Evolutionary conservation across 768 basidiomycete genomes (phyloP).

Genomic region (Exidia glandulosa): DNA sequence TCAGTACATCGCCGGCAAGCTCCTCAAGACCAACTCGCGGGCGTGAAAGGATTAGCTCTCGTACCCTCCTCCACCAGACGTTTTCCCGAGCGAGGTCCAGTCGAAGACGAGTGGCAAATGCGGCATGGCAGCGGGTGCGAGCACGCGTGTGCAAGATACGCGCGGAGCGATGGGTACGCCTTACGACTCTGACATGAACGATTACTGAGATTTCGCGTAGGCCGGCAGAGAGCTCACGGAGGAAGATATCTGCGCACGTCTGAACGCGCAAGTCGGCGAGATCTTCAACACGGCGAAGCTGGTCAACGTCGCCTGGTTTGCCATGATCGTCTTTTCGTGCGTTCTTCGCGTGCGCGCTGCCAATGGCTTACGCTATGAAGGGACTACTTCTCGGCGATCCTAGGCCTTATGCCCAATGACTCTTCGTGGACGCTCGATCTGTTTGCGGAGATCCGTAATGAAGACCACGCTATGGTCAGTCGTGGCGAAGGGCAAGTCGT

Average conservation of each 20-base stretch:
- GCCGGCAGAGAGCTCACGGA: constrained; percentile 11
- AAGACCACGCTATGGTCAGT: constrained; percentile 25
- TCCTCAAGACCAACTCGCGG: constrained; percentile 74
- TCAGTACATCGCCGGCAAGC: constrained; percentile 68
- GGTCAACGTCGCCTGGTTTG: constrained; percentile 15
- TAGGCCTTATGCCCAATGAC: constrained; percentile 68
- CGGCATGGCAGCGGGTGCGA: not conserved
- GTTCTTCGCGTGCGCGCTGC: not conserved
- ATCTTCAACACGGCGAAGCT: constrained; percentile 70
- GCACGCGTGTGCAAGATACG: not conserved
- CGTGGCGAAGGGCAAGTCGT: constrained; percentile 59
- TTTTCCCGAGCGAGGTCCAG: not conserved
- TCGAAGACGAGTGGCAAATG: not conserved
- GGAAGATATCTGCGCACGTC: not conserved
- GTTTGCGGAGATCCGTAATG: constrained; percentile 28
- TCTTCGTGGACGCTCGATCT: constrained; percentile 68
- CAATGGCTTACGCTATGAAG: constrained; percentile 4
- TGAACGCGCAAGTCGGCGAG: constrained; percentile 44
- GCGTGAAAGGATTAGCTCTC: constrained; percentile 42
- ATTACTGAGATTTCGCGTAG: not conserved
- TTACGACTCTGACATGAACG: not conserved
- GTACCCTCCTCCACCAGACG: not conserved
- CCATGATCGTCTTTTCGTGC: constrained; percentile 44
- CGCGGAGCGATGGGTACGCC: not conserved
- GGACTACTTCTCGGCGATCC: constrained; percentile 71